Evolutionary conservation across 192 early-diverging fungal genomes (phyloP).

Genomic region (Gonapodya prolifera): DNA sequence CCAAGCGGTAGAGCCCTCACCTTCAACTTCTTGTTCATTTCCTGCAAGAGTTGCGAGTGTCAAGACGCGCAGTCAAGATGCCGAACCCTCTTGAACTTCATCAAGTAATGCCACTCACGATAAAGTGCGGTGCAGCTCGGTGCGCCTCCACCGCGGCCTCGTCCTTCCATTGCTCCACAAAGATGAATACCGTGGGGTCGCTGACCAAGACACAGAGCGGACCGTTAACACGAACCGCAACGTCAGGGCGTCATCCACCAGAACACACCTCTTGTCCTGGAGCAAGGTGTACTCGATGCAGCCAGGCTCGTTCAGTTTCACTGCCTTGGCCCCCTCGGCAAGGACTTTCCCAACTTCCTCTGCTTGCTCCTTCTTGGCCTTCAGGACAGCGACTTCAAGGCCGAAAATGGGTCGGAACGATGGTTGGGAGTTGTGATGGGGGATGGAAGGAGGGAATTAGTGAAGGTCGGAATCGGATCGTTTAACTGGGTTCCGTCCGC

Average conservation of each 20-base stretch:
- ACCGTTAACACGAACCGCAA: no score
- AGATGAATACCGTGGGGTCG: neutral
- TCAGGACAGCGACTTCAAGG: neutral
- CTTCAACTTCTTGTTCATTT: neutral
- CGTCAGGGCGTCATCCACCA: neutral
- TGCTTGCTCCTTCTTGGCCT: neutral
- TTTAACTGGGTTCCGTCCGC: no score
- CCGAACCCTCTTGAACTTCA: no score
- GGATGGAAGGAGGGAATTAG: neutral
- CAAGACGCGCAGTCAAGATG: no score
- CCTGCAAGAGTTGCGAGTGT: no score
- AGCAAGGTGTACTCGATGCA: neutral
- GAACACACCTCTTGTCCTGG: neutral
- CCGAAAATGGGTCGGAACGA: neutral
- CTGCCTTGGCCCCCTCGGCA: neutral
- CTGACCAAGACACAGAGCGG: neutral
- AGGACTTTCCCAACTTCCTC: neutral
- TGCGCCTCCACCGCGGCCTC: neutral
- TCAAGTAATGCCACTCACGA: no score
- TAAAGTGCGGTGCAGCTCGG: neutral
- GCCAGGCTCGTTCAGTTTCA: neutral
- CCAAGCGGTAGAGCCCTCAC: neutral
- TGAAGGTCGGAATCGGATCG: neutral
- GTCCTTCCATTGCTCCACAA: constrained; percentile 1
- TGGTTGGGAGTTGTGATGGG: neutral